Evolutionary conservation across 495 filamentous ascomycete genomes (phyloP).

Genomic region (Xylaria palmicola): DNA sequence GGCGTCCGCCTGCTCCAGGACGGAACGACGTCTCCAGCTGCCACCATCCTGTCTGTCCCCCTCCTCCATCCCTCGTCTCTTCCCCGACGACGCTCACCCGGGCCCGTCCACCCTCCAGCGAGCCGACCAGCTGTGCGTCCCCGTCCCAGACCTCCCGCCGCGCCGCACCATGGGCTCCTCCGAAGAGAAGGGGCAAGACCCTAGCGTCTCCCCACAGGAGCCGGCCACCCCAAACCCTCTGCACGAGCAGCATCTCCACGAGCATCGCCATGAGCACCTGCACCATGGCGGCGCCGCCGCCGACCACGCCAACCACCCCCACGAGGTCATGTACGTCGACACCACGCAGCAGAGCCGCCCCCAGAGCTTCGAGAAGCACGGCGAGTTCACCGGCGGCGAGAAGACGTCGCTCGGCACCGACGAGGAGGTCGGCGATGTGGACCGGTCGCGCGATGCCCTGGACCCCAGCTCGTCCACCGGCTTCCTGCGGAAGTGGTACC

Average conservation of each 20-base stretch:
- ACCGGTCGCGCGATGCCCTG: conserved; percentile 15
- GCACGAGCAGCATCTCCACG: conserved; percentile 27
- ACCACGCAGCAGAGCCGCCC: conserved; percentile 22
- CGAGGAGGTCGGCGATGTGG: conserved; percentile 38
- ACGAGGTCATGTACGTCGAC: conserved; percentile 51
- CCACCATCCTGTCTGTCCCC: background rate
- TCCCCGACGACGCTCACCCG: background rate
- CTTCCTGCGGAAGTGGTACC: conserved; percentile 17
- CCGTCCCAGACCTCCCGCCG: background rate
- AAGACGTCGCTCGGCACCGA: conserved; percentile 35
- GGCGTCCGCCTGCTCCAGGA: conserved; percentile 1
- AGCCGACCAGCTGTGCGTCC: background rate
- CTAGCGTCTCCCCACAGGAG: conserved; percentile 15
- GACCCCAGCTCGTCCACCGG: background rate
- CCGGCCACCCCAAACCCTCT: conserved; percentile 16
- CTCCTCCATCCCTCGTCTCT: background rate
- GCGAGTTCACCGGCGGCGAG: conserved; percentile 32
- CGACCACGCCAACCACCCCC: conserved; percentile 43
- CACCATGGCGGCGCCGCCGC: conserved; percentile 44
- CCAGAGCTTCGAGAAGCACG: conserved; percentile 34
- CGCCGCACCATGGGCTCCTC: conserved; percentile 20
- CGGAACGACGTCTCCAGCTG: background rate
- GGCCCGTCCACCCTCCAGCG: background rate
- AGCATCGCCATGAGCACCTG: conserved; percentile 54
- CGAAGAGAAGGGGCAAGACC: conserved; percentile 19